These are phyloP conservation scores for Colletotrichum aenigma DNA, from an alignment of 2,329 filamentous ascomycete species.

Conservation along the genomic window DNA sequence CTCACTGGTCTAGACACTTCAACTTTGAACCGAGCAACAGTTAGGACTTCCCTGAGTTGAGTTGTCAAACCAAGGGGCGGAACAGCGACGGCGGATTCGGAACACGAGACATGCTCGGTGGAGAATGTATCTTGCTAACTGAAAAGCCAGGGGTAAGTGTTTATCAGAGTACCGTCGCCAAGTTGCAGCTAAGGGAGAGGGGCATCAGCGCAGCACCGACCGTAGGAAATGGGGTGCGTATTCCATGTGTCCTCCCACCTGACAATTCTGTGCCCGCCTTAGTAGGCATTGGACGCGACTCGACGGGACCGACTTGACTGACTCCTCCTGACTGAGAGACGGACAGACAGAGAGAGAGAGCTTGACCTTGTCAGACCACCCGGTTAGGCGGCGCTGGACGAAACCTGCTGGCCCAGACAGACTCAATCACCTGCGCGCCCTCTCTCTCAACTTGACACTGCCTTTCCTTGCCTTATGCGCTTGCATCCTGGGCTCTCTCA, in stretches of 20 bases:
- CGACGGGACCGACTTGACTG: neutral
- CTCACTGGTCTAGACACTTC: neutral
- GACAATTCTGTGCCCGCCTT: neutral
- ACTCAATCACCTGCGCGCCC: neutral
- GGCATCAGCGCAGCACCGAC: neutral
- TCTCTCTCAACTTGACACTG: neutral
- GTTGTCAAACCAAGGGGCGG: neutral
- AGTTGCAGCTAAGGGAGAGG: conserved; percentile 1
- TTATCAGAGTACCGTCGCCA: conserved; percentile 1
- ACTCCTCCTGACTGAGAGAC: neutral
- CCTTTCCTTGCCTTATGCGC: neutral
- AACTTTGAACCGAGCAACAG: neutral
- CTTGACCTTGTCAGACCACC: neutral
- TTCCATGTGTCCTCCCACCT: neutral
- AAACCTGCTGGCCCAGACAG: neutral
- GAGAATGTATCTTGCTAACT: neutral
- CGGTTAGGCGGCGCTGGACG: neutral
- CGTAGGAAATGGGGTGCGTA: neutral
- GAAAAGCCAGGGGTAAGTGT: neutral
- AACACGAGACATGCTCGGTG: neutral
- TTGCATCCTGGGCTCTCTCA: neutral
- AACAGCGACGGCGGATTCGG: neutral
- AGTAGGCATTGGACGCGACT: neutral
- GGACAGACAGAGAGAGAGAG: neutral
- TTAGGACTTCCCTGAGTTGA: neutral